Conservation (phyloP, 148 eudicot species). For the Talinum fruticosum region DNA sequence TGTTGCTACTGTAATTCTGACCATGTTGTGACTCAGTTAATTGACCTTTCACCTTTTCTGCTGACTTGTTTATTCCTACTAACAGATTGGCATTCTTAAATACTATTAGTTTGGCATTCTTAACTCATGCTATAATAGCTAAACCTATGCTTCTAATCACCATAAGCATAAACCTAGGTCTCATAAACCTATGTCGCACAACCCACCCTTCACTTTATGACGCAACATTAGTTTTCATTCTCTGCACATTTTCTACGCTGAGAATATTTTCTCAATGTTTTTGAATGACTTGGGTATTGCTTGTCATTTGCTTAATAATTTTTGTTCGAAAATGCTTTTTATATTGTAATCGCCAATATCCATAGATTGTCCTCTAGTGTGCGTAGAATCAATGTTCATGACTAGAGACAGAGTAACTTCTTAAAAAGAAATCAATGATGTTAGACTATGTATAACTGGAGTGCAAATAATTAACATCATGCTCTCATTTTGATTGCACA, state of each 20-base stretch:
- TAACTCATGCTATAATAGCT: too few species aligned
- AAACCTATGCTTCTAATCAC: neutral
- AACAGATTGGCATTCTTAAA: neutral
- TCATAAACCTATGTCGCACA: neutral
- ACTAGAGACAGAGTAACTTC: too few species aligned
- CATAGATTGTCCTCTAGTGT: too few species aligned
- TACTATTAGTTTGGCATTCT: too few species aligned
- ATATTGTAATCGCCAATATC: neutral
- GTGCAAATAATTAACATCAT: too few species aligned
- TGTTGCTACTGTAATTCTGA: neutral
- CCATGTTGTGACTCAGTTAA: neutral
- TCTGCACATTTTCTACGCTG: neutral
- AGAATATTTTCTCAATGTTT: too few species aligned
- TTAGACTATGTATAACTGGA: too few species aligned
- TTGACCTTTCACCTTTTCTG: neutral
- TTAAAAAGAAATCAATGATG: too few species aligned
- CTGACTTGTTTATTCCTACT: neutral
- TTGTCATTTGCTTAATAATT: neutral
- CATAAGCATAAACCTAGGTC: too few species aligned
- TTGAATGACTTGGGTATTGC: neutral
- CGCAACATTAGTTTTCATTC: neutral
- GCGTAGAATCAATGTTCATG: too few species aligned
- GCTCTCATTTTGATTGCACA: too few species aligned
- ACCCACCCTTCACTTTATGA: neutral
- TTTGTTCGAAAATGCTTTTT: too few species aligned